Evolutionary conservation across 2,329 filamentous ascomycete species (phyloP), one percentile per base, ranked within the genome.

Genomic region (Neonectria magnoliae): DNA sequence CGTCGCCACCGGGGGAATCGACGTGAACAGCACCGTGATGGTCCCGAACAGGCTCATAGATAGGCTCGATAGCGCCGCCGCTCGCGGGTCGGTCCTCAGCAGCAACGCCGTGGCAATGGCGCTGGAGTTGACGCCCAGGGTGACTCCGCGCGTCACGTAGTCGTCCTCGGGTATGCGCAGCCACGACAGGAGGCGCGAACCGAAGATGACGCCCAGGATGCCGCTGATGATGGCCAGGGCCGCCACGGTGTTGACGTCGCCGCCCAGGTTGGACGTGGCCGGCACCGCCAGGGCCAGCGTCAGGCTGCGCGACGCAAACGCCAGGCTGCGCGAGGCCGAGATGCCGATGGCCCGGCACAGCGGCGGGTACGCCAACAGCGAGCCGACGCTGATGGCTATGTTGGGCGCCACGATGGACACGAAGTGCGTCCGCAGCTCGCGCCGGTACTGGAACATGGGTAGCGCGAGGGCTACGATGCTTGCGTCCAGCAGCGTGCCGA

Each of bases 41-140:
- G 87, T 86, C 9, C 87, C 87, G 69, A 90, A 88, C 9, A 89
- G 68, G 55, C 83, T 86, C 88, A 90, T 89, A 0, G 85, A 85
- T 25, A 90, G 75, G 67, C 85, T 88, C 18, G 85, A 86, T 55
- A 89, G 77, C 18, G 88, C 87, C 1, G 87, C 88, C 6, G 87
- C 87, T 47, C 87, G 81, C 1, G 86, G 87, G 66, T 90, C 87
- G 1, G 83, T 84, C 2, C 82, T 79, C 2, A 90, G 75, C 2
- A 90, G 76, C 36, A 88, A 72, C 0, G 88, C 87, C 4, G 87
- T 89, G 1, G 82, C 87, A 42, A 90, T 86, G 6, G 87, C 87
- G 4, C 84, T 86, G 0, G 86, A 87, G 71, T 89, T 89, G 2
- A 84, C 85, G 4, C 87, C 87, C n/a, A 89, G 74, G 1, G 86